Base-by-base conservation (phyloP, 2,329 filamentous ascomycete genomes). In the Tolypocladium capitatum region DNA sequence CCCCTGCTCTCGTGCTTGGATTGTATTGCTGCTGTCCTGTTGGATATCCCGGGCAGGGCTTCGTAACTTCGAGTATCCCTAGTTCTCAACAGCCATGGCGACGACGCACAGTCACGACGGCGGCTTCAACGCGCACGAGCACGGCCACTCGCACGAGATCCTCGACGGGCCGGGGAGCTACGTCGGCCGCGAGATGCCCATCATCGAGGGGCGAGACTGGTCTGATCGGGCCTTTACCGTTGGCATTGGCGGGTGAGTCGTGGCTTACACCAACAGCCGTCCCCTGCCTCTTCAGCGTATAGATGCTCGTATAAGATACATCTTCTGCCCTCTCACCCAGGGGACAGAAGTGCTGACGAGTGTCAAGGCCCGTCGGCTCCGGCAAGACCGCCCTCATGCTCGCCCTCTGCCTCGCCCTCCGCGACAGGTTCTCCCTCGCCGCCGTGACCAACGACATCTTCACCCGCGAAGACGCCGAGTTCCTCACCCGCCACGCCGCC, bases 371-470 rank as follows among this genome's bases (percentile, higher is more conserved):
- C 51, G 92, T 98, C 47, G 92, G 92, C 54, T 96, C 90, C 24
- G 92, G 92, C 62, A 98, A 98, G 68, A 97, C 92, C 0, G 92
- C 92, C 18, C 78, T 97, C 28, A 97, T 98, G 91, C 81, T 96
- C 11, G 84, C 86, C 35, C 85, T 97, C 56, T 96, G 89, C 72
- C 82, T 82, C 33, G 83, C 84, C 8, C 81, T 98, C 7, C 85
- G 92, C 52, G 74, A 82, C 45, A 73, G 78, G 48, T 90, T 86
- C 77, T 88, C 83, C 62, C 85, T 98, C 60, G 92, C 92, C 1
- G 92, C 89, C 51, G 91, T 98, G 21, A 98, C 92, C 45, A 97
- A 97, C 75, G 91, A 97, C 74, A 97, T 97, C 74, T 97, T 97
- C 75, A 97, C 91, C 21, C 84, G 85, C 54, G 92, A 98, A 70